These are phyloP conservation scores for Peronospora belbahrii DNA, from an alignment of 352 stramenopile species.

Conservation along the genomic window DNA sequence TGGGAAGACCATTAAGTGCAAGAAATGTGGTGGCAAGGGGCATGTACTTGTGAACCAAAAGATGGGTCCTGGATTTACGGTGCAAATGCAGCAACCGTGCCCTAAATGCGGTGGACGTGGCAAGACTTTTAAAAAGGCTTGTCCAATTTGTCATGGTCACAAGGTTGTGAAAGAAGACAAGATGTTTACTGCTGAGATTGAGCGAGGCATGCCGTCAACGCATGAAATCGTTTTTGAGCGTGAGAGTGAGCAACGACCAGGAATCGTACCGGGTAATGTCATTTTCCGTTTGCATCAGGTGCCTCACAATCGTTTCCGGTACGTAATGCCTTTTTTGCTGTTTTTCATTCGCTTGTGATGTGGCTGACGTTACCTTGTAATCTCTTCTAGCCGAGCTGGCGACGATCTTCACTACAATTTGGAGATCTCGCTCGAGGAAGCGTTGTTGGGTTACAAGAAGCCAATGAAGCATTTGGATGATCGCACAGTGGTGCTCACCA, in stretches of 20 bases:
- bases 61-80: conserved; percentile 80
- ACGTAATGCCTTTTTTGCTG: neutral
- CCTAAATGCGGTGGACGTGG: conserved; percentile 84
- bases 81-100: conserved; percentile 86
- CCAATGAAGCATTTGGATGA: conserved; percentile 91
- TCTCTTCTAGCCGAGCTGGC: conserved; percentile 68
- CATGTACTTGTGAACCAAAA: conserved; percentile 77
- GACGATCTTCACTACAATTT: conserved; percentile 94
- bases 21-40: conserved; percentile 60
- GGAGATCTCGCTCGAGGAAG: conserved; percentile 93
- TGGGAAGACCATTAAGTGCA: conserved; percentile 70
- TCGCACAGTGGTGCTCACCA: conserved; percentile 82
- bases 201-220: conserved; percentile 74
- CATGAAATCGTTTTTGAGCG: conserved; percentile 85
- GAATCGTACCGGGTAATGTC: conserved; percentile 89
- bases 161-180: conserved; percentile 83
- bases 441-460: conserved; percentile 91
- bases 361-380: neutral
- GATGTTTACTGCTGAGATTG: conserved; percentile 65
- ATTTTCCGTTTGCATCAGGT: conserved; percentile 92
- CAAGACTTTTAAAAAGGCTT: conserved; percentile 92
- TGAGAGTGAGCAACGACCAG: conserved; percentile 76
- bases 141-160: conserved; percentile 82
- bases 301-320: conserved; percentile 84
- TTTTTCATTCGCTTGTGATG: neutral